Percentiles rank a stretch among this genome's conserved stretches.
Evolutionary conservation across 2,329 filamentous ascomycete genomes (phyloP).

Genomic region (Neofusicoccum cordaticola): DNA sequence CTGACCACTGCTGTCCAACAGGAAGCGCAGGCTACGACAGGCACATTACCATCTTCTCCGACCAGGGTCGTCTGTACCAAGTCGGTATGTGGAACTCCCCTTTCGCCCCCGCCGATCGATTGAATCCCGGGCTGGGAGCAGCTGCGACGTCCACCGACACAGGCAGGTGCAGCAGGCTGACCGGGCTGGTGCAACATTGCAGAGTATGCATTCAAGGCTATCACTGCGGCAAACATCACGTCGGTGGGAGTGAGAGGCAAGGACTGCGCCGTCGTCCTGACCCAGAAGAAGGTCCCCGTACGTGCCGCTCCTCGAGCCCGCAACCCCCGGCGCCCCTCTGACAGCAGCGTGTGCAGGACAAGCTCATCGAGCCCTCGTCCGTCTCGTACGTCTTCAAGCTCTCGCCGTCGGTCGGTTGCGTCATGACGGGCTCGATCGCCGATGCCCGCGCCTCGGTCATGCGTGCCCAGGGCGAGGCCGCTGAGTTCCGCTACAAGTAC

Average conservation of each 20-base stretch:
- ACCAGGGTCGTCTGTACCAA: conserved; percentile 98
- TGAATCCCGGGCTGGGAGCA: too few species aligned
- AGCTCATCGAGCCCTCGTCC: conserved; percentile 95
- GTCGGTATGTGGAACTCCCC: conserved; percentile 47
- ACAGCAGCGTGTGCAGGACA: conserved; percentile 55
- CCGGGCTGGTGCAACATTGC: neutral
- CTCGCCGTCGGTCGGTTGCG: conserved; percentile 92
- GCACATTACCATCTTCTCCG: conserved; percentile 99
- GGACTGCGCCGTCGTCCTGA: conserved; percentile 93
- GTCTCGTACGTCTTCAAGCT: conserved; percentile 97
- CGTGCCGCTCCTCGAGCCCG: neutral
- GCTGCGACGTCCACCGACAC: neutral
- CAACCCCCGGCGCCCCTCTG: neutral
- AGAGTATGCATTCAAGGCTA: conserved; percentile 99
- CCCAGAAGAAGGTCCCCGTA: conserved; percentile 94
- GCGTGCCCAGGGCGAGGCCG: conserved; percentile 90
- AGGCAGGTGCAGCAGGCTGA: neutral
- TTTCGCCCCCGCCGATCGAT: neutral
- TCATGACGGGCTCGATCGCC: conserved; percentile 98
- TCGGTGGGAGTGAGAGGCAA: conserved; percentile 94
- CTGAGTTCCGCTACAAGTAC: conserved; percentile 97
- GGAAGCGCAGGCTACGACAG: conserved; percentile 90
- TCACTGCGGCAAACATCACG: conserved; percentile 98
- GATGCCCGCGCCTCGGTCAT: conserved; percentile 88
- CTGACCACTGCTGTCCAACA: conserved; percentile 39